Conservation (phyloP, 192 early-diverging fungal species). For the Mortierella hygrophila region DNA sequence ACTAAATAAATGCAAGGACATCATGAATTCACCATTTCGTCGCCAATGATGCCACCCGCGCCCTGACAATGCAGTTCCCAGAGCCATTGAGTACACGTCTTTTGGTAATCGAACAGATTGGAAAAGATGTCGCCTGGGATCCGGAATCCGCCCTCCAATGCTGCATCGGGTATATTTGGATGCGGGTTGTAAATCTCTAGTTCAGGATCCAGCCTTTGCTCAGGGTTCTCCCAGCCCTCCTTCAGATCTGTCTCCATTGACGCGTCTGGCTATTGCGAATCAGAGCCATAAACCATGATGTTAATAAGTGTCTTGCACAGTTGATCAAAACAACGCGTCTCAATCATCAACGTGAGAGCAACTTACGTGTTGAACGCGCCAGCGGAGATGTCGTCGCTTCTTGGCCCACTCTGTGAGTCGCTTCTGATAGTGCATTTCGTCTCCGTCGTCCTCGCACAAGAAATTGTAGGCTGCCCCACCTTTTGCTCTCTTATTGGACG, state of each 20-base stretch:
- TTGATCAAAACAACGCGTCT: background rate
- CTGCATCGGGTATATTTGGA: slow-evolving; percentile 64
- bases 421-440: slow-evolving; percentile 65
- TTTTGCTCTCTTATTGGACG: slow-evolving; percentile 8
- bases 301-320: background rate
- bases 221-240: slow-evolving; percentile 42
- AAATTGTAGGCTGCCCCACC: slow-evolving; percentile 43
- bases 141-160: slow-evolving; percentile 61
- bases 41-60: slow-evolving; percentile 92
- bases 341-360: background rate
- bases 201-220: slow-evolving; percentile 52
- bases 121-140: slow-evolving; percentile 88
- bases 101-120: slow-evolving; percentile 92
- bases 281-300: background rate
- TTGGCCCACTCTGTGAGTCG: slow-evolving; percentile 68
- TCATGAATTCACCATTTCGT: slow-evolving; percentile 82
- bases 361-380: slow-evolving; percentile 34
- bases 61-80: slow-evolving; percentile 89
- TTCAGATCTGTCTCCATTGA: slow-evolving; percentile 34
- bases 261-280: slow-evolving; percentile 19
- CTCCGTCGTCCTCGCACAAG: slow-evolving; percentile 53
- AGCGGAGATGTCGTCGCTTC: slow-evolving; percentile 57
- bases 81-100: slow-evolving; percentile 88
- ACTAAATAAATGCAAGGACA: background rate
- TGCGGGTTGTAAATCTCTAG: slow-evolving; percentile 66